Conservation (phyloP, 768 basidiomycete species). For the Russula lepida region DNA sequence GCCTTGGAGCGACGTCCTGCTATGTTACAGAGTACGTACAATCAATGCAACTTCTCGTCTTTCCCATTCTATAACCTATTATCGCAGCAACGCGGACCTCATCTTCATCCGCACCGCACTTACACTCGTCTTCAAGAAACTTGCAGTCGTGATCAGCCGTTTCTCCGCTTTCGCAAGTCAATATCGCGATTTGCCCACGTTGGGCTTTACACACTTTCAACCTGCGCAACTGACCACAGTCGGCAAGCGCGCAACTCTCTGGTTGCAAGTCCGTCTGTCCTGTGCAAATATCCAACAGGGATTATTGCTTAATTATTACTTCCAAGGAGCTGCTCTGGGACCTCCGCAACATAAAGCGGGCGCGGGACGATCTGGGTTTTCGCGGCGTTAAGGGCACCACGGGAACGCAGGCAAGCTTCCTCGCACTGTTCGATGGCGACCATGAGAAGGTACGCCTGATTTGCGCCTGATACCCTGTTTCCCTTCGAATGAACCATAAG, state of each 20-base stretch:
- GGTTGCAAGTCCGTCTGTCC: constrained; percentile 67
- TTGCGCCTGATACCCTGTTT: not conserved
- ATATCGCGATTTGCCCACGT: constrained; percentile 81
- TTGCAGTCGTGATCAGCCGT: constrained; percentile 85
- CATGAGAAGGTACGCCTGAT: constrained; percentile 64
- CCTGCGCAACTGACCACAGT: constrained; percentile 98
- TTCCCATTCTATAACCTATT: not conserved
- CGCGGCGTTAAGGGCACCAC: constrained; percentile 99
- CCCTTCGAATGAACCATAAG: not conserved
- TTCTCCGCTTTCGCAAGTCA: constrained; percentile 77
- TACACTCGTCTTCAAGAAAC: constrained; percentile 73
- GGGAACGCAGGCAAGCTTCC: constrained; percentile 94
- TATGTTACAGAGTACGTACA: constrained; percentile 89
- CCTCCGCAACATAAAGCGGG: constrained; percentile 83
- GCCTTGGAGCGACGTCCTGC: constrained; percentile 94
- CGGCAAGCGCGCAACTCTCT: constrained; percentile 91
- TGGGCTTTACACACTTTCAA: constrained; percentile 99
- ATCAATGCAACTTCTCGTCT: not conserved
- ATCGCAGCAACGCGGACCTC: constrained; percentile 85
- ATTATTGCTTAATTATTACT: not conserved
- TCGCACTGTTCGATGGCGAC: constrained; percentile 89
- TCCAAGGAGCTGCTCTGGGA: constrained; percentile 95
- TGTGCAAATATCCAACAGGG: not conserved
- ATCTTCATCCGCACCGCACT: constrained; percentile 92
- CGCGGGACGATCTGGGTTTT: constrained; percentile 88